Evolutionary conservation across 139 green algal genomes (phyloP), one percentile per base, ranked within the genome.

Genomic region (Coelastrella sp.): DNA sequence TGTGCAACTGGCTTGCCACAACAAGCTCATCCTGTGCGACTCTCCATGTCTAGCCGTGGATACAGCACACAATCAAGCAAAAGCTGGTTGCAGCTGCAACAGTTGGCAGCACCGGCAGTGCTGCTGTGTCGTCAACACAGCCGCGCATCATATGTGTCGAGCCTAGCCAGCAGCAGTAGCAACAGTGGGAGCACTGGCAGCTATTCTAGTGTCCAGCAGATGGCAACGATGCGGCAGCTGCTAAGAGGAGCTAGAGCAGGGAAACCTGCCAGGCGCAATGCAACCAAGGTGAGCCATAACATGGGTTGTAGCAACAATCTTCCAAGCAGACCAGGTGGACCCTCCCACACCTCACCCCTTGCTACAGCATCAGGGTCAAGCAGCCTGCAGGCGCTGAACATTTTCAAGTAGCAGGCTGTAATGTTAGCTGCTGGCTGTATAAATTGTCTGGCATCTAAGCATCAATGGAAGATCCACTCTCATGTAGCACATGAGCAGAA

Each of bases 251-350:
- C 56, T 8, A 78, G 87, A 19, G n/a, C 57, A 27, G 59, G 59
- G 15, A 90, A 90, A 79, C 87, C 87, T 11, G 60, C 25, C 25
- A 78, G 87, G 22, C 60, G 87, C 87, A 70, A 90, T 56, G 27
- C 87, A 49, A 79, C 24, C 22, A 63, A 63, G 57, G 68, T 76
- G 19, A 11, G 68, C 68, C n/a, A 19, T 6, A 11, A 19, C 19
- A 15, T 76, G n/a, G 15, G n/a, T 6, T 76, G 17, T 19, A 27
- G 68, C 68, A 76, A 8, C 68, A 76, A 12, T 20, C 12, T 4
- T 70, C 1, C 63, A 70, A 70, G 11, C 12, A 12, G 63, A 70
- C 11, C 14, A 15, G 11, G 63, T 70, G 11, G 63, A 49, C 35
- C 35, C 3, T 1, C 35, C 35, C 35, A 49, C 35, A 49, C 35